Base-by-base conservation (phyloP, 2,329 filamentous ascomycete species). In the Myriosclerotinia duriaeana region DNA sequence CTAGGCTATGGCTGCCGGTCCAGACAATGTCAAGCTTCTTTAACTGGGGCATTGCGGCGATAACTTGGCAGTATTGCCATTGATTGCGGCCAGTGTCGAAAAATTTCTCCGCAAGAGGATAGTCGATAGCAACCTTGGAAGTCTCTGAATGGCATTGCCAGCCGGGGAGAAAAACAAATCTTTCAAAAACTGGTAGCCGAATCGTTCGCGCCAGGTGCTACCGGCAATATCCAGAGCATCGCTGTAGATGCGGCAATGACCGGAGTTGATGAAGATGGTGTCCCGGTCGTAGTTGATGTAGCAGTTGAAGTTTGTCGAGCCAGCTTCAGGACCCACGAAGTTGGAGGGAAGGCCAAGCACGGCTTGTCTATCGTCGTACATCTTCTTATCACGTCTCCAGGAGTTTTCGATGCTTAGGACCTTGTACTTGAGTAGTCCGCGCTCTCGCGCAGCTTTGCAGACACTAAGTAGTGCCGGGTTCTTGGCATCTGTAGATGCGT, bases 151-250 rank as follows among this genome's bases (percentile, higher is more conserved):
- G n/a, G 3, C 30, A 20, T 60, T 30, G 12, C 44, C 56, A 22
- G 20, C 56, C 12, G 56, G 14, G 1, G 56, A 60, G 20, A 50
- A 60, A 6, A 22, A 60, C 0, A 60, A 2, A 9, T 60, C 44
- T 12, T 60, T 60, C 7, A 60, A 22, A 5, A 60, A 60, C 38
- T 60, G 56, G 20, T 60, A 60, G 2, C 56, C 56, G n/a, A 60
- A 36, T 12, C 8, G 42, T 36, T 60, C 44, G 12, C 44, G 56
- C 56, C 56, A 60, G 17, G 56, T 60, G 3, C 26, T 20, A 3
- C 20, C 14, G 22, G 42, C 56, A 26, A 5, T 11, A 14, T 30
- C 6, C n/a, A 60, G 26, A 30, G 42, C 44, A 36, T 60, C 56
- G 42, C 30, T n/a, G 30, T 60, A 48, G 12, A 48, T 48, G 2